Percentiles rank a stretch among this genome's conserved stretches.
These are phyloP conservation scores for Magnaporthiopsis poae DNA, from an alignment of 2,329 filamentous ascomycete genomes.

Conservation along the genomic window DNA sequence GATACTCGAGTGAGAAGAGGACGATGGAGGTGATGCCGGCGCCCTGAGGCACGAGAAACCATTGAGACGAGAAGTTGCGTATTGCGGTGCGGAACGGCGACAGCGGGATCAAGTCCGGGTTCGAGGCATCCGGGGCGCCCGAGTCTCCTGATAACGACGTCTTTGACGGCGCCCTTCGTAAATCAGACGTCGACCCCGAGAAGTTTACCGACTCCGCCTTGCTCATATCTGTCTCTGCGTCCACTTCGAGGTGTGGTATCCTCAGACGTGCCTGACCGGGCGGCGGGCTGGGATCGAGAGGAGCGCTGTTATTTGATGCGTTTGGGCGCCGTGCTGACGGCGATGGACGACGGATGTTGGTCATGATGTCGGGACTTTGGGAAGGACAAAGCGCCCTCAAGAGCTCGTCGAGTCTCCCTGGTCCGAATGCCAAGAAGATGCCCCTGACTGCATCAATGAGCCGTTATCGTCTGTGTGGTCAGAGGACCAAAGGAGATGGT, in stretches of 20 bases:
- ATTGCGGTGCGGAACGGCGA: constrained; percentile 13
- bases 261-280: too few species aligned
- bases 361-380: not conserved
- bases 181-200: not conserved
- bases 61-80: constrained; percentile 23
- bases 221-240: not conserved
- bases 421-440: not conserved
- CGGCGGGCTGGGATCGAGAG: not conserved
- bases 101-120: not conserved
- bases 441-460: too few species aligned
- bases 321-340: not conserved
- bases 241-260: not conserved
- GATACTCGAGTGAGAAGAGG: constrained; percentile 27
- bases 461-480: too few species aligned
- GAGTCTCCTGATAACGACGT: not conserved
- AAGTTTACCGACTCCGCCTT: not conserved
- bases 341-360: not conserved
- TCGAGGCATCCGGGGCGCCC: too few species aligned
- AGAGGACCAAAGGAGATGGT: too few species aligned
- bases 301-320: not conserved
- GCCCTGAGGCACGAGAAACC: constrained; percentile 29
- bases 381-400: not conserved
- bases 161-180: not conserved
- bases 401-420: not conserved
- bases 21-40: constrained; percentile 26